Evolutionary conservation across 371 early-diverging fungal species (phyloP), one percentile per base, ranked within the genome.

Genomic region (Chytridiales sp.): DNA sequence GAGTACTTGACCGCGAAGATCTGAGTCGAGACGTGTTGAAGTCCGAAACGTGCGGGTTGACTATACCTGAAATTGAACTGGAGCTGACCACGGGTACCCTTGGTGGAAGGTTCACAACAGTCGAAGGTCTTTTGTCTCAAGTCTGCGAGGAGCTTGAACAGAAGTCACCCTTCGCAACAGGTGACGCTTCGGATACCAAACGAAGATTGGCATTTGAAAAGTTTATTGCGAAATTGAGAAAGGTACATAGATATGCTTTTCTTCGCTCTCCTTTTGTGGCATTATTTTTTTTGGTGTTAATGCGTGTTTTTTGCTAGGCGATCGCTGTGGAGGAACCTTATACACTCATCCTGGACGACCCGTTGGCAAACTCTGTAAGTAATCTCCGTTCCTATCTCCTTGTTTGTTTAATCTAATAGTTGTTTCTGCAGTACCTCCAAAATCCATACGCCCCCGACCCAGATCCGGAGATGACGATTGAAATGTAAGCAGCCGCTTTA

Each of bases 51-150:
- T 93, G 97, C 70, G 90, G 92, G 46, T 72, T 96, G 59, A 75
- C 68, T 1, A 90, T 96, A 55, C 95, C 97, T 21, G 97, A 95
- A 67, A 85, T 94, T 53, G 85, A 93, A 32, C 73, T 95, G 39
- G 87, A 89, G 64, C 61, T 80, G 32, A 78, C 85, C 3, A 77
- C 86, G n/a, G 95, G 95, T 46, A 95, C 97, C 0, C 77, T 95
- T 62, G 97, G 95, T 49, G 97, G 97, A n/a, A 84, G 92, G 17
- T 96, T 95, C 72, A 96, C 97, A 0, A 96, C 97, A 0, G 86
- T 96, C 21, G 97, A 96, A 76, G 97, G 97, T 9, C 79, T 96
- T 51, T 70, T 96, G 64, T 73, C 84, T 39, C 93, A 95, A 73
- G 89, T 95, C 2, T 83, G 91, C 53, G 88, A 91, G 6, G 94